Evolutionary conservation across 164 flowering plant genomes (phyloP).

Genomic region (Euptelea pleiosperma): DNA sequence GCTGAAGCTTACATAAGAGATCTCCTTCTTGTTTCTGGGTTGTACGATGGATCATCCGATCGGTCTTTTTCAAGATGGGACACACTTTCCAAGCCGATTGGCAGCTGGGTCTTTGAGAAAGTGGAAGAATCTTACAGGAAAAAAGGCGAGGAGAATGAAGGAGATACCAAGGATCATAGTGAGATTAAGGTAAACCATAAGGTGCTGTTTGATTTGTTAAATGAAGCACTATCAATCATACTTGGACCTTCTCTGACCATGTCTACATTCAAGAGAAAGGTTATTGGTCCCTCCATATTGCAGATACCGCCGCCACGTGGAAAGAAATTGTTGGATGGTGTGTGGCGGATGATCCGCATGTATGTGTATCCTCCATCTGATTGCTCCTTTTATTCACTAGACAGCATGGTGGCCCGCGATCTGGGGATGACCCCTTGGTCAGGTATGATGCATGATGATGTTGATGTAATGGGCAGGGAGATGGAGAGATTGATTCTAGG

Average conservation of each 20-base stretch:
- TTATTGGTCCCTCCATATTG: conserved; percentile 19
- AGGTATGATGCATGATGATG: conserved; percentile 38
- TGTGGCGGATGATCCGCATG: conserved; percentile 45
- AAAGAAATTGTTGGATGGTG: conserved; percentile 44
- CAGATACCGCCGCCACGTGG: conserved; percentile 37
- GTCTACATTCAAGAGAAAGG: conserved; percentile 41
- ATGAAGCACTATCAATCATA: conserved; percentile 52
- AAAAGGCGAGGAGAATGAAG: conserved; percentile 25
- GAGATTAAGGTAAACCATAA: conserved; percentile 42
- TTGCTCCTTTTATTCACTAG: conserved; percentile 39
- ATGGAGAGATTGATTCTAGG: conserved; percentile 49
- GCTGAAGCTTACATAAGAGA: conserved; percentile 62
- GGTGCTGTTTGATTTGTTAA: conserved; percentile 61
- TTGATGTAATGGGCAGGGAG: conserved; percentile 44
- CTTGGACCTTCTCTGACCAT: conserved; percentile 39
- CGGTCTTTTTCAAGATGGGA: conserved; percentile 44
- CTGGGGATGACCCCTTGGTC: conserved; percentile 46
- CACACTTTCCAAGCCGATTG: conserved; percentile 46
- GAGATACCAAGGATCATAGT: conserved; percentile 13
- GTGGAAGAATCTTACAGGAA: conserved; percentile 59
- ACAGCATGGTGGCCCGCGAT: conserved; percentile 46
- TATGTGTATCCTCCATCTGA: conserved; percentile 43
- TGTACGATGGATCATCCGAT: conserved; percentile 51
- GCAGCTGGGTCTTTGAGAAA: conserved; percentile 52
- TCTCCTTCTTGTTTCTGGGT: conserved; percentile 72